These are phyloP conservation scores for Xylogone sp. DNA, from an alignment of 2,329 filamentous ascomycete species.

Conservation along the genomic window DNA sequence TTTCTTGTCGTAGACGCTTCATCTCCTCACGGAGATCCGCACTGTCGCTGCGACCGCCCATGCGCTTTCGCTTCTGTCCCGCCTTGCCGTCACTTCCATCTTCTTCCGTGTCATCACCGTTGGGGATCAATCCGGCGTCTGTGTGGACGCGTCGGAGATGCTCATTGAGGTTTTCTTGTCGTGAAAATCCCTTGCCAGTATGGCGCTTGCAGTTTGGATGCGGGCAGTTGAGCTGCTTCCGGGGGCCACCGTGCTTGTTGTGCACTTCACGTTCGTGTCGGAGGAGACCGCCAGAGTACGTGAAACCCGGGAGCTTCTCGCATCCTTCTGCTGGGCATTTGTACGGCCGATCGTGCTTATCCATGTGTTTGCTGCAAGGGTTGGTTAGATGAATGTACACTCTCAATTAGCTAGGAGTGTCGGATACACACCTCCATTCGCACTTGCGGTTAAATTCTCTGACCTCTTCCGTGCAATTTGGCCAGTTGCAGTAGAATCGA, in stretches of 20 bases:
- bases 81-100: conserved; percentile 35
- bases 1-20: conserved; percentile 63
- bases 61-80: conserved; percentile 42
- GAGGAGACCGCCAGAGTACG: conserved; percentile 85
- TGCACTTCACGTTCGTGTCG: conserved; percentile 94
- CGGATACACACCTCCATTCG: conserved; percentile 82
- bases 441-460: conserved; percentile 76
- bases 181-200: conserved; percentile 83
- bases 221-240: conserved; percentile 83
- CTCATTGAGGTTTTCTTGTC: conserved; percentile 91
- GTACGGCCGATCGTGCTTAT: conserved; percentile 93
- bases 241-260: conserved; percentile 81
- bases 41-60: conserved; percentile 35
- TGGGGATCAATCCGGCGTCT: conserved; percentile 32
- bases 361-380: conserved; percentile 82
- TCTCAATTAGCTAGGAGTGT: conserved; percentile 16
- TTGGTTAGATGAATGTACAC: conserved; percentile 1
- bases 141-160: conserved; percentile 88
- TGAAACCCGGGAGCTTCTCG: conserved; percentile 90
- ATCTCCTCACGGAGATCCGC: conserved; percentile 55
- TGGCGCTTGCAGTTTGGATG: conserved; percentile 86
- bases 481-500: conserved; percentile 72
- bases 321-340: conserved; percentile 79
- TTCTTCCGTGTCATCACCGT: conserved; percentile 19
- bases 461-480: conserved; percentile 62